These are phyloP conservation scores for Hamamelis virginiana DNA, from an alignment of 164 flowering plant species.

Conservation along the genomic window DNA sequence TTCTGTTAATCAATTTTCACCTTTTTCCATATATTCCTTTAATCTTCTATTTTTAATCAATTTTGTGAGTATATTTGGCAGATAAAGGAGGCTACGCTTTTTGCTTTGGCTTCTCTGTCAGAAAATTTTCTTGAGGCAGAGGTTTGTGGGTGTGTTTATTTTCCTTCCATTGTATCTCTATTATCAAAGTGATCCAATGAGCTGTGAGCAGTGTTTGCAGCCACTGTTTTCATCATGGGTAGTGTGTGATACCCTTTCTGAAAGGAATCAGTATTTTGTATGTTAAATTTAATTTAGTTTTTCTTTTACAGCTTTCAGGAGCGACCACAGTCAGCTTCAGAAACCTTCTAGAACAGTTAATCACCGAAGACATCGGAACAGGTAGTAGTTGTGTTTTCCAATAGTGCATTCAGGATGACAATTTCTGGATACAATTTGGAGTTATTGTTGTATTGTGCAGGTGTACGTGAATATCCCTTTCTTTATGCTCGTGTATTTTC, in stretches of 20 bases:
- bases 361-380: constrained; percentile 59
- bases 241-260: background rate
- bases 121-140: constrained; percentile 75
- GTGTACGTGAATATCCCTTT: constrained; percentile 75
- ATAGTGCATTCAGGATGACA: background rate
- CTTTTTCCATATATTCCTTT: background rate
- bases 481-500: constrained; percentile 82
- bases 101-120: constrained; percentile 71
- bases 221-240: background rate
- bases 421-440: constrained; percentile 9
- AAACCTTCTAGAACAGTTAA: constrained; percentile 52
- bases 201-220: background rate
- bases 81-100: constrained; percentile 84
- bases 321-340: constrained; percentile 27
- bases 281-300: background rate
- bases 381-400: constrained; percentile 34
- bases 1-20: background rate
- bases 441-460: constrained; percentile 43
- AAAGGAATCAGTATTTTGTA: background rate
- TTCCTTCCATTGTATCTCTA: background rate
- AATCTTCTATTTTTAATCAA: background rate
- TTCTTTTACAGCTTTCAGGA: constrained; percentile 50
- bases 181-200: background rate
- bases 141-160: constrained; percentile 43
- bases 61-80: constrained; percentile 27